Base-by-base conservation (phyloP, 306 rosid species). In the Fragaria iinumae region DNA sequence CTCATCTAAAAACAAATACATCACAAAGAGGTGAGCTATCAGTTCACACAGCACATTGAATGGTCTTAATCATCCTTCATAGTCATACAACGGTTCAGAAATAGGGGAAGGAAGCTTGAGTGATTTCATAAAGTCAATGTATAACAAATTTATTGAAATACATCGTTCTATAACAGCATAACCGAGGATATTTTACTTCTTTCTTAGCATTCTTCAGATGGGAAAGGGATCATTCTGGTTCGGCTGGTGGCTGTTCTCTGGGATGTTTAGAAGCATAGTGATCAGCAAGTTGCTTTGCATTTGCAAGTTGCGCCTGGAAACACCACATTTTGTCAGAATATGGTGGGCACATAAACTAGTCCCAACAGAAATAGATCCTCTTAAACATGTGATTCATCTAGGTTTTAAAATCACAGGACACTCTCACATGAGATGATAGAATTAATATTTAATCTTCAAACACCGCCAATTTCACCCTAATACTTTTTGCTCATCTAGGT, bases 191-290 rank as follows among this genome's bases (percentile, higher is more conserved):
- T 43, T 60, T 38, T 70, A 20, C 73, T 63, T 36, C 12, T 23
- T 72, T 13, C 43, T 21, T 14, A 49, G 41, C 52, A 55, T 71
- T 66, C 67, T 66, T 78, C 80, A 36, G 2, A 57, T 36, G 39
- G 73, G 71, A 75, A 49, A 69, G 25, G 49, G n/a, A 52, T 84
- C 85, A 89, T 83, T 89, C 84, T 53, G 97, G 80, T 34, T 89
- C 91, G 17, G 87, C 43, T 8, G 97, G 97, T 64, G 95, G 93
- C 69, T 86, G 84, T 85, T 91, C 97, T 85, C 89, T 94, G n/a
- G 98, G 98, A 88, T 94, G 98, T 88, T 94, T 94, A 77, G 98
- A 88, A 68, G 72, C 74, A 83, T 90, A 94, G 77, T 94, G 98
- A 87, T 90, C 98, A 43, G 48, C 76, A 32, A 94, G 90, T 59